A percentile compares a stretch with the other conserved stretches of the same genome.
Evolutionary conservation across 2,329 filamentous ascomycete species (phyloP).

Genomic region (Ophiostoma perfectum): DNA sequence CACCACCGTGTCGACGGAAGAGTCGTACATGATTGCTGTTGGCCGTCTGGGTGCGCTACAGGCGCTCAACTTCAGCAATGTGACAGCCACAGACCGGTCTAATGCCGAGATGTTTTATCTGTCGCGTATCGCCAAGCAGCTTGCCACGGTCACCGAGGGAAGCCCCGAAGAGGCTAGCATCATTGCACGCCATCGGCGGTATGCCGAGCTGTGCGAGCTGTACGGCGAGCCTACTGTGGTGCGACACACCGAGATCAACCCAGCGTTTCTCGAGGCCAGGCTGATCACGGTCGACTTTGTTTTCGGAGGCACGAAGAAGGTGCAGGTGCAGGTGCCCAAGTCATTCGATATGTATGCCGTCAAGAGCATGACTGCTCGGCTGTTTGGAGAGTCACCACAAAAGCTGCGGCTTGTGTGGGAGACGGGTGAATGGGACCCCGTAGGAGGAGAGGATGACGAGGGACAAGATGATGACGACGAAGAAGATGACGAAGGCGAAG

Average conservation of each 20-base stretch:
- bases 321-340: slow-evolving; percentile 58
- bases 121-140: slow-evolving; percentile 70
- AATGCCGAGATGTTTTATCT: slow-evolving; percentile 95
- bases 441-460: slow-evolving; percentile 56
- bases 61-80: slow-evolving; percentile 65
- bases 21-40: slow-evolving; percentile 83
- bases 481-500: slow-evolving; percentile 34
- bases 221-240: slow-evolving; percentile 67
- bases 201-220: slow-evolving; percentile 63
- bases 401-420: slow-evolving; percentile 71
- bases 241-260: slow-evolving; percentile 56
- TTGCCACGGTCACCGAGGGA: slow-evolving; percentile 56
- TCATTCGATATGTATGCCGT: slow-evolving; percentile 76
- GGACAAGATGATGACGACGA: slow-evolving; percentile 51
- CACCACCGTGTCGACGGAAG: slow-evolving; percentile 50
- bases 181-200: slow-evolving; percentile 63
- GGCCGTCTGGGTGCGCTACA: slow-evolving; percentile 65
- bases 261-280: slow-evolving; percentile 75
- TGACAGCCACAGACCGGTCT: slow-evolving; percentile 67
- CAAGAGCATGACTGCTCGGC: slow-evolving; percentile 67
- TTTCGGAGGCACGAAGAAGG: slow-evolving; percentile 27
- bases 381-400: slow-evolving; percentile 62
- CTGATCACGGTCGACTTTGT: slow-evolving; percentile 61
- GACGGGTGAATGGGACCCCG: slow-evolving; percentile 84
- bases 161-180: slow-evolving; percentile 50